phyloP scores from a whole-genome alignment of 2,329 filamentous ascomycete genomes.

The Colletotrichum sp. region DNA sequence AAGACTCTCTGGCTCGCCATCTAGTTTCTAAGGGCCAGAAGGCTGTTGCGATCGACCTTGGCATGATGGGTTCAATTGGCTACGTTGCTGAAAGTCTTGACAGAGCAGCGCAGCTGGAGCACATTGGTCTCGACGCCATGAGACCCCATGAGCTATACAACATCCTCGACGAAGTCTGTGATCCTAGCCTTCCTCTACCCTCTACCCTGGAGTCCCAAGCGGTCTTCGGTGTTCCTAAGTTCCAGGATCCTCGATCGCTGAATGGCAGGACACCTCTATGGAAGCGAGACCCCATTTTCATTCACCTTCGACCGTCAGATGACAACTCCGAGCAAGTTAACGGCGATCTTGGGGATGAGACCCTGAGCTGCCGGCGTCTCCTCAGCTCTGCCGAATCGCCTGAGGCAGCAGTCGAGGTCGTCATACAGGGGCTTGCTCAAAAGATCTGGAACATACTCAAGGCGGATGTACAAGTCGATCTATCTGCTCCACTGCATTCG shows the following conservation, averaged over 20 bases:
- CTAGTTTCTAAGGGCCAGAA: neutral
- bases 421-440: neutral
- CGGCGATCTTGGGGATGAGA: neutral
- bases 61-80: slow-evolving; percentile 9
- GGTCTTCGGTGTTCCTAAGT: neutral
- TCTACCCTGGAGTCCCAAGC: neutral
- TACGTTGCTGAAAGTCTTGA: neutral
- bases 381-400: neutral
- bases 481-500: neutral
- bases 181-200: neutral
- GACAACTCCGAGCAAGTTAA: neutral
- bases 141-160: neutral
- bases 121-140: neutral
- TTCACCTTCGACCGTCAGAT: neutral
- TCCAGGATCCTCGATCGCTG: neutral
- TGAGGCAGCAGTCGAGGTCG: neutral
- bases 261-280: neutral
- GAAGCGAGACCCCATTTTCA: neutral
- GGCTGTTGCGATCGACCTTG: neutral
- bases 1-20: slow-evolving; percentile 26
- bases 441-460: neutral
- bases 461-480: neutral
- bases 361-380: neutral
- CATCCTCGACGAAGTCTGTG: neutral
- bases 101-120: neutral